Base-by-base conservation (phyloP, 1,284 basidiomycete species). In the Tylopilus sp. region DNA sequence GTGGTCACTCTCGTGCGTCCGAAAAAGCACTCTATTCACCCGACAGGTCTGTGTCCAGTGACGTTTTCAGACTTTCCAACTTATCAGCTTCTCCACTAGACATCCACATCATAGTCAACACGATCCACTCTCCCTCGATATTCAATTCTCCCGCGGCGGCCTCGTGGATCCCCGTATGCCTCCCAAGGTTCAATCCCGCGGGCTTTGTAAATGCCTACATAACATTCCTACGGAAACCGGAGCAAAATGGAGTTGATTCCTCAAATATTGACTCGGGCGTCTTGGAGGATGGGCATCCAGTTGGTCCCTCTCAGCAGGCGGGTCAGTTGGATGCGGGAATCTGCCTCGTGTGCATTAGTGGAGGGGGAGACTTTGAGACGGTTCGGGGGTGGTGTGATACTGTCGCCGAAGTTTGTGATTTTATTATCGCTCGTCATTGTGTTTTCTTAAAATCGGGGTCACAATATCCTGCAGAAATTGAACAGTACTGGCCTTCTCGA, bases 171-270 rank as follows among this genome's bases (percentile, higher is more conserved):
- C 97, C 97, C 0, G 80, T 99, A 42, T 99, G 96, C 64, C 78
- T 99, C 10, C 96, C 97, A 0, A 94, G 94, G 64, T 97, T 92
- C 73, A 95, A 97, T 58, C 76, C 92, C 0, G 74, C 85, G 2
- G 90, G 89, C 1, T 98, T 98, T 67, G 84, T 97, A 16, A 93
- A 99, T 67, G 90, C 92, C 15, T 97, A 96, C 61, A 82, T 97
- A 46, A 84, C 84, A 31, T 96, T 89, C 65, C 66, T 86, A 18
- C 66, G 71, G 39, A 66, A 68, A 43, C 59, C 63, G 41, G 67
- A 65, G 11, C 47, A 44, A 12, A 49, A 37, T 18, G 54, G 38
- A 18, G 38, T 18, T 10, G 51, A 74, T 35, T 63, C 64, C 21
- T 71, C 71, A 37, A 46, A 55, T 36, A 31, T 45, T 25, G 52